Evolutionary conservation across 2,329 filamentous ascomycete species (phyloP).

Genomic region (Lasiodiplodia theobromae): DNA sequence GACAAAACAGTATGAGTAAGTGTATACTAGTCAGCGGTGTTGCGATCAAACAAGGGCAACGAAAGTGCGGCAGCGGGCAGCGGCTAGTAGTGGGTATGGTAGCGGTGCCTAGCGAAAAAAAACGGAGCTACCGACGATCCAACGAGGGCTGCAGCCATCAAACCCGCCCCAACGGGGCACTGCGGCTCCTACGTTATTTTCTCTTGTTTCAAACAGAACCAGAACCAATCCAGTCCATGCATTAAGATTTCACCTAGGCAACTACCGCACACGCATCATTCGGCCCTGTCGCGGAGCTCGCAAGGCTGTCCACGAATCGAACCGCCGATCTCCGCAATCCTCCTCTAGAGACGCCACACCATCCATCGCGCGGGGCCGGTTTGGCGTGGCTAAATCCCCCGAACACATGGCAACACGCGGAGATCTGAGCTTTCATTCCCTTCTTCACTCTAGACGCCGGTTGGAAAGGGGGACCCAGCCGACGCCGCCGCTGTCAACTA

Average conservation of each 20-base stretch:
- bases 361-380: neutral
- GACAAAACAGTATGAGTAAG: neutral
- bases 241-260: neutral
- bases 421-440: neutral
- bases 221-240: neutral
- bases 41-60: too few relatives aligned
- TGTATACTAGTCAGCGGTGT: too few relatives aligned
- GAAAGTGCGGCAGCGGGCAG: too few relatives aligned
- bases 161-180: too few relatives aligned
- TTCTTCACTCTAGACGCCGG: neutral
- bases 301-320: neutral
- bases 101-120: too few relatives aligned
- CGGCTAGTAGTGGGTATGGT: too few relatives aligned
- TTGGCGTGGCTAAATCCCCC: neutral
- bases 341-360: neutral
- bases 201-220: neutral
- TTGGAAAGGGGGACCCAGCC: neutral
- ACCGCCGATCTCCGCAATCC: constrained; percentile 5
- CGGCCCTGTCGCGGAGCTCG: neutral
- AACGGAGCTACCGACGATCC: too few relatives aligned
- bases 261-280: neutral
- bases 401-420: neutral
- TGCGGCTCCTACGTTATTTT: neutral
- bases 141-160: too few relatives aligned
- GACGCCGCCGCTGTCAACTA: neutral